phyloP scores from a whole-genome alignment of 1,139 yeast genomes.

The Wickerhamomyces sp. region DNA sequence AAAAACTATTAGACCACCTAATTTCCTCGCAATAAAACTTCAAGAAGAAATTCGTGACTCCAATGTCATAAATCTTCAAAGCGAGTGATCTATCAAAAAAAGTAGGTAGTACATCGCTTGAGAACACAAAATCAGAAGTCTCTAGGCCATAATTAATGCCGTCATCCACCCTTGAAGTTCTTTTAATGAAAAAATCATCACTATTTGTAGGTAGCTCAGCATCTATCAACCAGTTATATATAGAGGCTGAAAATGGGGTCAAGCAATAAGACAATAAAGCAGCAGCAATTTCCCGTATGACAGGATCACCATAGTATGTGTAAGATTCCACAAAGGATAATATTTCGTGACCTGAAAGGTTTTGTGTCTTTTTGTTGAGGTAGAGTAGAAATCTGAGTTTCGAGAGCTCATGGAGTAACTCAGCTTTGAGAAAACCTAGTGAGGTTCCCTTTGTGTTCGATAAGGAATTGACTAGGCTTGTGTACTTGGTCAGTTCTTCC shows the following conservation, averaged over 20 bases:
- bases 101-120: slow-evolving; percentile 47
- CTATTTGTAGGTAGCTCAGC: slow-evolving; percentile 57
- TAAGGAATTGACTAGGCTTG: slow-evolving; percentile 48
- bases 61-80: slow-evolving; percentile 62
- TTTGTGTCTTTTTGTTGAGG: slow-evolving; percentile 33
- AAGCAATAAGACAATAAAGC: slow-evolving; percentile 45
- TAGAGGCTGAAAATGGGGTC: slow-evolving; percentile 57
- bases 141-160: neutral
- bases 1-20: slow-evolving; percentile 48
- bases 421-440: slow-evolving; percentile 38
- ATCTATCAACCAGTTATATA: slow-evolving; percentile 62
- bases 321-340: slow-evolving; percentile 48
- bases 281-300: slow-evolving; percentile 39
- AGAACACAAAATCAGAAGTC: slow-evolving; percentile 14
- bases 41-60: slow-evolving; percentile 70
- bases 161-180: slow-evolving; percentile 11
- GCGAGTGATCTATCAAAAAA: slow-evolving; percentile 49
- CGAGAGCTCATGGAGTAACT: slow-evolving; percentile 46
- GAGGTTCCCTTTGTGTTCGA: slow-evolving; percentile 32
- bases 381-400: slow-evolving; percentile 53
- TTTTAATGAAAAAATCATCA: slow-evolving; percentile 66
- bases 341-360: slow-evolving; percentile 48
- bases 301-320: slow-evolving; percentile 59
- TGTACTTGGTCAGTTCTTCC: slow-evolving; percentile 48
- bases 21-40: slow-evolving; percentile 59